Percentiles rank a stretch among this genome's conserved stretches.
Conservation (phyloP, 1,284 basidiomycete genomes). For the Pseudomicrostroma phylloplanum region DNA sequence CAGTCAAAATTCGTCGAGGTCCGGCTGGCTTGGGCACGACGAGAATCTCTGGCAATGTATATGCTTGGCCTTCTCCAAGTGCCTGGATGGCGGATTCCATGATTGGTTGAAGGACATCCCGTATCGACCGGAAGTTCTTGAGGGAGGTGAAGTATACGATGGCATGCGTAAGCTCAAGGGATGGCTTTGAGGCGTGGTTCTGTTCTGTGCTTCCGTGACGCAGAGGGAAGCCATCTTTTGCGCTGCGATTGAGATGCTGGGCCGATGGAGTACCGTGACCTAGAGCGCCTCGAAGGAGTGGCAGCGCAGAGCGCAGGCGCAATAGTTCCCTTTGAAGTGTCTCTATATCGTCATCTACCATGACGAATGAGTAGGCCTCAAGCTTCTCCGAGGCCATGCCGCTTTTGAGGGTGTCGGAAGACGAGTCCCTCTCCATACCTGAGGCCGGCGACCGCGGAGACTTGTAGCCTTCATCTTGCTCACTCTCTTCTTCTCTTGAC, state of each 20-base stretch:
- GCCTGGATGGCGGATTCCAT: slow-evolving; percentile 24
- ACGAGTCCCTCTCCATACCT: not conserved
- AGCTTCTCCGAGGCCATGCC: slow-evolving; percentile 12
- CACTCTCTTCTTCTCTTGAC: not conserved
- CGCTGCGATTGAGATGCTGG: not conserved
- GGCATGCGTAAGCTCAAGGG: slow-evolving; percentile 17
- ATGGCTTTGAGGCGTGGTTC: not conserved
- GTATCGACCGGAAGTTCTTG: slow-evolving; percentile 24
- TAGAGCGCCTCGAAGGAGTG: slow-evolving; percentile 28
- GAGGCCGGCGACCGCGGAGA: too few relatives aligned
- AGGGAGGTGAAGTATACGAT: slow-evolving; percentile 39
- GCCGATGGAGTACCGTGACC: not conserved
- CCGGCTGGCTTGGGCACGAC: slow-evolving; percentile 36
- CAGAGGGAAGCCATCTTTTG: not conserved
- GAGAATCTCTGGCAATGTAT: slow-evolving; percentile 32
- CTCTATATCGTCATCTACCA: slow-evolving; percentile 40
- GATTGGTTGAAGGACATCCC: slow-evolving; percentile 32
- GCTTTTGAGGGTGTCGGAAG: not conserved
- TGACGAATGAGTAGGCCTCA: slow-evolving; percentile 32
- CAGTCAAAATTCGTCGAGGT: slow-evolving; percentile 26
- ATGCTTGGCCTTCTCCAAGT: not conserved
- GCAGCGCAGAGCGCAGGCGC: slow-evolving; percentile 31
- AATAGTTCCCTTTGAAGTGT: slow-evolving; percentile 33
- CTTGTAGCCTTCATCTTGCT: not conserved
- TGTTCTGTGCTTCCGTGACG: slow-evolving; percentile 16